phyloP scores from a whole-genome alignment of 371 early-diverging fungal species.

The Apophysomyces ossiformis region DNA sequence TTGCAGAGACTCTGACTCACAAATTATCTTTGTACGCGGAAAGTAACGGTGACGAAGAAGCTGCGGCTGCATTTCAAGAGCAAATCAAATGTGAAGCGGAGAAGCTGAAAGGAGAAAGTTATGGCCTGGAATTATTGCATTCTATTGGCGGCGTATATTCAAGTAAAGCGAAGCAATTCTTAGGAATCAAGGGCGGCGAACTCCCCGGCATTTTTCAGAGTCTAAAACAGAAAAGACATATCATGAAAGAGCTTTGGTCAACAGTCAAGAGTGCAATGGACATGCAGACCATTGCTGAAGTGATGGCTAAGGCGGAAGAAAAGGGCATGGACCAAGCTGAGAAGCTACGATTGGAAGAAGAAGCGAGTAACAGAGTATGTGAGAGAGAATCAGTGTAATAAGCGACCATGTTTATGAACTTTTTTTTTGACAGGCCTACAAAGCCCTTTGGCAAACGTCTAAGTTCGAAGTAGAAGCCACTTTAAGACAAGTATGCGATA shows the following conservation, averaged over 20 bases:
- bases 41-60: constrained; percentile 45
- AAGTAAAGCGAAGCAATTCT: constrained; percentile 82
- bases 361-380: constrained; percentile 61
- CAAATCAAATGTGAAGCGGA: constrained; percentile 83
- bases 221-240: constrained; percentile 80
- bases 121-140: constrained; percentile 91
- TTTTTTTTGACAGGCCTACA: constrained; percentile 66
- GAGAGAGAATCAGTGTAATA: neutral
- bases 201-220: constrained; percentile 69
- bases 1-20: constrained; percentile 73
- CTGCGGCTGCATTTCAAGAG: constrained; percentile 67
- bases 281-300: constrained; percentile 82
- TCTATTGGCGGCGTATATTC: constrained; percentile 90
- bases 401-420: neutral
- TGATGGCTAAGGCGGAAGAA: constrained; percentile 88
- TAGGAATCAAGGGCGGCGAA: constrained; percentile 63
- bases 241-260: constrained; percentile 84
- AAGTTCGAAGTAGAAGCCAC: constrained; percentile 91
- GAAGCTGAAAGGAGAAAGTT: constrained; percentile 84
- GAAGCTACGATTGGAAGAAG: constrained; percentile 74
- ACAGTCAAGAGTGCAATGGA: constrained; percentile 92
- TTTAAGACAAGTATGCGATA: constrained; percentile 89
- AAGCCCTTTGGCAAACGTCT: constrained; percentile 93
- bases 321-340: constrained; percentile 68
- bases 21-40: constrained; percentile 86